Evolutionary conservation across 495 filamentous ascomycete genomes (phyloP).

Genomic region (Penicillium parvum): DNA sequence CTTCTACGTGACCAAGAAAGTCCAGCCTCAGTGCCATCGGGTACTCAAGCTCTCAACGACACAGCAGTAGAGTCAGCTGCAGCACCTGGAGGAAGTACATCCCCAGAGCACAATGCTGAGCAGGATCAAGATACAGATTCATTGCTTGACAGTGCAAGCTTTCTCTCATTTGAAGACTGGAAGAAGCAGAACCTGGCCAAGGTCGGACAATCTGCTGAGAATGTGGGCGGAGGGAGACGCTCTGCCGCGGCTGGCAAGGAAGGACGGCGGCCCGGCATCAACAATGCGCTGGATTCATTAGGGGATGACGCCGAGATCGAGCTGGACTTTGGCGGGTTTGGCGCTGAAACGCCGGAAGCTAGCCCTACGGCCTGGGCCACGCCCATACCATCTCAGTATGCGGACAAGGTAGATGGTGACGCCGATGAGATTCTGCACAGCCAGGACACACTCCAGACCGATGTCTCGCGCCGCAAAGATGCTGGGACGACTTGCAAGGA

Average conservation of each 20-base stretch:
- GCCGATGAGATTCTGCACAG: conserved; percentile 23
- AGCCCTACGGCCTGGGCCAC: conserved; percentile 36
- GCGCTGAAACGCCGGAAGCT: conserved; percentile 36
- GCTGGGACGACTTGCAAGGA: conserved; percentile 94
- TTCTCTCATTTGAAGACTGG: conserved; percentile 98
- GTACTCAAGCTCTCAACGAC: too few species aligned
- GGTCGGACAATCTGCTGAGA: conserved; percentile 76
- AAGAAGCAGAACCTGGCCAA: conserved; percentile 89
- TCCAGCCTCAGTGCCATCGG: too few species aligned
- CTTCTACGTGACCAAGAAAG: conserved; percentile 2
- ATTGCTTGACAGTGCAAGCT: conserved; percentile 74
- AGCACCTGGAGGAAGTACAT: too few species aligned
- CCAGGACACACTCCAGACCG: conserved; percentile 35
- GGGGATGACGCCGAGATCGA: conserved; percentile 92
- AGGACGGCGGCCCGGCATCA: conserved; percentile 49
- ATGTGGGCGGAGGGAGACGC: conserved; percentile 50
- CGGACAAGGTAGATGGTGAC: conserved; percentile 16
- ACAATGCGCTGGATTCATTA: conserved; percentile 65
- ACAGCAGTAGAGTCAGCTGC: conserved; percentile 3
- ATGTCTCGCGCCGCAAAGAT: conserved; percentile 67
- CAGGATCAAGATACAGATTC: conserved; percentile 58
- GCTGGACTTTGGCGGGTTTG: conserved; percentile 76
- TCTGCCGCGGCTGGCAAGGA: conserved; percentile 37
- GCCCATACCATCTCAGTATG: conserved; percentile 31
- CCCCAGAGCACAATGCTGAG: conserved; percentile 19